Evolutionary conservation across 768 basidiomycete genomes (phyloP).

Genomic region (Pleurotus sapidus): DNA sequence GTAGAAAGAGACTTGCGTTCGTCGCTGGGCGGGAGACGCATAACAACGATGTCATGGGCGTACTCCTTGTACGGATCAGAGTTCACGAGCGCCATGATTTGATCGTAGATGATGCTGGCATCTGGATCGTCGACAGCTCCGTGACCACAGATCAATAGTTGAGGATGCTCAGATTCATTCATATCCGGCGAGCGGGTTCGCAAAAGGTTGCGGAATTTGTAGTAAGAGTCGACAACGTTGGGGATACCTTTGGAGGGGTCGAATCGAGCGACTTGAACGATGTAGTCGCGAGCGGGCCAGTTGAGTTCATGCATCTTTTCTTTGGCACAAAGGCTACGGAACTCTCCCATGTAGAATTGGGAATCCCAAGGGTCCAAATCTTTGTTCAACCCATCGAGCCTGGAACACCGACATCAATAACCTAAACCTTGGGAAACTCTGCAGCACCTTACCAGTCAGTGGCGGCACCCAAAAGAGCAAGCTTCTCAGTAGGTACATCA

Average conservation of each 20-base stretch:
- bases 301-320: slow-evolving; percentile 79
- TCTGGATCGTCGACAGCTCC: slow-evolving; percentile 95
- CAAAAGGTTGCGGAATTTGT: slow-evolving; percentile 73
- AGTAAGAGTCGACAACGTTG: slow-evolving; percentile 84
- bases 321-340: slow-evolving; percentile 70
- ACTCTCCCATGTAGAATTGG: slow-evolving; percentile 89
- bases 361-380: slow-evolving; percentile 76
- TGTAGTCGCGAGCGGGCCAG: slow-evolving; percentile 82
- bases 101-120: slow-evolving; percentile 88
- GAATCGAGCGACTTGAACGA: slow-evolving; percentile 93
- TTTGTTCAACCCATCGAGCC: slow-evolving; percentile 96
- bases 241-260: slow-evolving; percentile 82
- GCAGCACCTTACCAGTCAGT: slow-evolving; percentile 68
- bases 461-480: slow-evolving; percentile 76
- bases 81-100: slow-evolving; percentile 60
- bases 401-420: slow-evolving; percentile 18
- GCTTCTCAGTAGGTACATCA: slow-evolving; percentile 70
- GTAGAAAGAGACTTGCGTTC: slow-evolving; percentile 51
- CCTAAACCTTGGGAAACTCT: too few relatives aligned
- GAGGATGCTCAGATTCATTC: slow-evolving; percentile 56
- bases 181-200: slow-evolving; percentile 38
- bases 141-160: slow-evolving; percentile 84
- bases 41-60: slow-evolving; percentile 67
- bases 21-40: slow-evolving; percentile 80
- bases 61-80: slow-evolving; percentile 50